A percentile compares a stretch with the other conserved stretches of the same genome.
Conservation (phyloP, 2,329 filamentous ascomycete genomes). For the Trichoderma cornu-damae region DNA sequence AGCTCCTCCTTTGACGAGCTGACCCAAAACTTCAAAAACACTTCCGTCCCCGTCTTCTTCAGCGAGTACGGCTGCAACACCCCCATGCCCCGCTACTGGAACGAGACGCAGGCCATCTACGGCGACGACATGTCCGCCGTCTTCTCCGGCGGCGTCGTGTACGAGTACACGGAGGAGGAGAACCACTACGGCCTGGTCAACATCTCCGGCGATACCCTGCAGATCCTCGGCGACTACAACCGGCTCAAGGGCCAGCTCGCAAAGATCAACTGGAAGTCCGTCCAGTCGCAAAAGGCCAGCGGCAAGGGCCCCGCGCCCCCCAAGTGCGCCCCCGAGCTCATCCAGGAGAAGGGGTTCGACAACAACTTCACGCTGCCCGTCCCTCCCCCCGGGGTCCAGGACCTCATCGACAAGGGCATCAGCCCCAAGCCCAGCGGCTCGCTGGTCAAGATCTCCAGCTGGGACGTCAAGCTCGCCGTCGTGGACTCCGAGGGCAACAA, state of each 20-base stretch:
- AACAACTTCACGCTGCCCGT: slow-evolving; percentile 73
- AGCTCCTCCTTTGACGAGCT: slow-evolving; percentile 59
- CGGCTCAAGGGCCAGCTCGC: slow-evolving; percentile 71
- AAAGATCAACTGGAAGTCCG: slow-evolving; percentile 63
- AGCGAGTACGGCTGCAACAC: slow-evolving; percentile 77
- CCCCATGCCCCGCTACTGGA: slow-evolving; percentile 65
- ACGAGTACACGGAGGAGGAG: slow-evolving; percentile 70
- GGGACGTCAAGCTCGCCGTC: slow-evolving; percentile 49
- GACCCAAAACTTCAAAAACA: slow-evolving; percentile 59
- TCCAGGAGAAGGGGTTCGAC: slow-evolving; percentile 63
- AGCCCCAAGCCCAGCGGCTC: slow-evolving; percentile 58
- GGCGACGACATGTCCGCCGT: slow-evolving; percentile 60
- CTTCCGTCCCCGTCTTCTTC: slow-evolving; percentile 72
- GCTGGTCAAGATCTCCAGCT: slow-evolving; percentile 62
- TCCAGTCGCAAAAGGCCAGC: slow-evolving; percentile 59
- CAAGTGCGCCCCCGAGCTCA: slow-evolving; percentile 60
- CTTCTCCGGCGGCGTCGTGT: slow-evolving; percentile 73
- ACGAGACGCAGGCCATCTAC: slow-evolving; percentile 70
- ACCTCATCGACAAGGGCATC: slow-evolving; percentile 73
- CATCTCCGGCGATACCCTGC: slow-evolving; percentile 53
- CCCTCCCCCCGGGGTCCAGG: slow-evolving; percentile 61
- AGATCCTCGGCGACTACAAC: slow-evolving; percentile 61
- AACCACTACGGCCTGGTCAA: slow-evolving; percentile 62
- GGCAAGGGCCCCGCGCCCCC: slow-evolving; percentile 50
- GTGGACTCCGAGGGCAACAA: slow-evolving; percentile 38